Conservation (phyloP, 805 yeast species). For the Metschnikowia proteae region DNA sequence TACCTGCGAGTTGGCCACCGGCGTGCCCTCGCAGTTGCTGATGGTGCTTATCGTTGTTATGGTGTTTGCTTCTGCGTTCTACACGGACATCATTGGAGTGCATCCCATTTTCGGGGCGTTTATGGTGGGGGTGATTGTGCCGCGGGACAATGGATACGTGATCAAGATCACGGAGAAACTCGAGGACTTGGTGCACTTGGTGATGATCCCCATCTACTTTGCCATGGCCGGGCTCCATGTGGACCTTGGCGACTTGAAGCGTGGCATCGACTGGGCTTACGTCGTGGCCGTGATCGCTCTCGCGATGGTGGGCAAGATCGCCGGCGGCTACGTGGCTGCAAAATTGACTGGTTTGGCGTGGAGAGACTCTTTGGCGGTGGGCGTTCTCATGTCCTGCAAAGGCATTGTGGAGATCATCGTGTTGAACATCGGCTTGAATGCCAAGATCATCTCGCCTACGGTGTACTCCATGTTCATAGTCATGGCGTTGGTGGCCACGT, state of each 20-base stretch:
- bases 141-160: conserved; percentile 72
- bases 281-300: conserved; percentile 61
- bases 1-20: conserved; percentile 55
- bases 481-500: conserved; percentile 77
- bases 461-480: conserved; percentile 78
- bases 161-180: conserved; percentile 66
- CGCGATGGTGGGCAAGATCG: conserved; percentile 64
- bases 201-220: conserved; percentile 73
- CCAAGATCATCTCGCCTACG: conserved; percentile 60
- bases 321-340: conserved; percentile 66
- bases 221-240: conserved; percentile 75
- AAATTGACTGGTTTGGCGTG: conserved; percentile 57
- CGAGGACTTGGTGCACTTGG: conserved; percentile 71
- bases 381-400: conserved; percentile 81
- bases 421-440: conserved; percentile 65
- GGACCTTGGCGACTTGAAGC: conserved; percentile 58
- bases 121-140: conserved; percentile 69
- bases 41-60: conserved; percentile 52
- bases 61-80: conserved; percentile 66
- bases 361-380: conserved; percentile 75
- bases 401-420: conserved; percentile 86
- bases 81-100: conserved; percentile 80
- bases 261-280: conserved; percentile 77
- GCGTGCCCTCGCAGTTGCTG: conserved; percentile 59
- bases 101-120: conserved; percentile 87